Evolutionary conservation across 1,284 basidiomycete species (phyloP), one percentile per base, ranked within the genome.

Genomic region (Termitomyces sp.): DNA sequence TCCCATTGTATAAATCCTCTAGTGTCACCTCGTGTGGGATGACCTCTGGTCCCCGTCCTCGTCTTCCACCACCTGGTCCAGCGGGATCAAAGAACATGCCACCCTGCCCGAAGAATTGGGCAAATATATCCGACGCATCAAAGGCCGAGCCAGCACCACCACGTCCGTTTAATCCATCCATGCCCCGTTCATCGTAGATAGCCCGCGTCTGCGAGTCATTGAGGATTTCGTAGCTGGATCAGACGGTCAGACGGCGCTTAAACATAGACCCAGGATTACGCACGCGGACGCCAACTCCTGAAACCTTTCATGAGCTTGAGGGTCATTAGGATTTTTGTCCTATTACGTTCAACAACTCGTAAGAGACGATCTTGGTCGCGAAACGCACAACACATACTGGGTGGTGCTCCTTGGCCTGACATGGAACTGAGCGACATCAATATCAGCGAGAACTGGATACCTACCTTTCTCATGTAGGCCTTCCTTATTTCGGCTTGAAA

Each of bases 1-100:
- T 95, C 31, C 96, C 96, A 55, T 88, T 90, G 71, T 93, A 98
- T 26, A 96, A 75, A 66, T 98, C 95, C 67, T 97, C 93, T 33
- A 99, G 77, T 3, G 89, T 87, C 53, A 97, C 91, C 16, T 89
- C 78, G 66, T 96, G 91, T 2, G 85, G 81, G 57, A 97, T 85
- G 33, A 86, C 74, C 68, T 93, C 86, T 58, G 85, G 75, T 13
- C 84, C 84, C 62, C 80, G 81, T 44, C 69, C 77, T 67, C 73
- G 72, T 55, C 73, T 69, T 53, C 61, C 68, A 46, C 50, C 38
- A 28, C 72, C 76, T 51, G 73, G 75, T 45, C 77, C 74, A 50
- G 78, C 74, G 52, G 78, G 75, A 47, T 79, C 79, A 61, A 86
- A 84, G 61, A 69, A 81, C 66, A 71, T 76, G 33, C 75, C 70